Evolutionary conservation across 805 yeast species (phyloP).

Genomic region (Grigorovia transvaalensis): DNA sequence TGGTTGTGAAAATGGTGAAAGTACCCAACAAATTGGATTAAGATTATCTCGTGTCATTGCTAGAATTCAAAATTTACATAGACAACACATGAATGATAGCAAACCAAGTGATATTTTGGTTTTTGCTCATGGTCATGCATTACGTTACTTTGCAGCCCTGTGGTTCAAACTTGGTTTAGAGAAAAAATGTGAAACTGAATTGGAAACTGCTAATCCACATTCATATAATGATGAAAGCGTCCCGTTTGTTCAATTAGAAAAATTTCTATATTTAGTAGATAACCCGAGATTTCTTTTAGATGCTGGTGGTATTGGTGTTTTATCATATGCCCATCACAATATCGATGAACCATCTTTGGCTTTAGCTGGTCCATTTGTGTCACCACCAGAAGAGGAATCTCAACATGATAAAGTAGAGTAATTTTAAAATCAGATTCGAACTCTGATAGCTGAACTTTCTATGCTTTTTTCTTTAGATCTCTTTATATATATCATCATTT

Average conservation of each 20-base stretch:
- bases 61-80: slow-evolving; percentile 53
- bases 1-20: slow-evolving; percentile 90
- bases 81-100: slow-evolving; percentile 38
- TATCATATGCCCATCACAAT: slow-evolving; percentile 79
- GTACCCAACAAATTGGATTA: slow-evolving; percentile 49
- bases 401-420: slow-evolving; percentile 18
- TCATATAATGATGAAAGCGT: slow-evolving; percentile 25
- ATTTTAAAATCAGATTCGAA: not conserved
- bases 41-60: slow-evolving; percentile 65
- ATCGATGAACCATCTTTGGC: slow-evolving; percentile 79
- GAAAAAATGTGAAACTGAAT: slow-evolving; percentile 15
- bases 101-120: slow-evolving; percentile 64
- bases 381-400: slow-evolving; percentile 53
- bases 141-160: slow-evolving; percentile 80
- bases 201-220: slow-evolving; percentile 13
- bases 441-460: not conserved
- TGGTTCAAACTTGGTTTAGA: slow-evolving; percentile 50
- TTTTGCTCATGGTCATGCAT: slow-evolving; percentile 88
- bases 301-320: slow-evolving; percentile 91
- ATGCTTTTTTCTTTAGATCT: not conserved
- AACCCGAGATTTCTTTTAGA: slow-evolving; percentile 82
- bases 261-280: slow-evolving; percentile 29
- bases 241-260: slow-evolving; percentile 26
- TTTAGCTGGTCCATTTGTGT: slow-evolving; percentile 72
- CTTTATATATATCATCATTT: not conserved